Evolutionary conservation across 805 yeast genomes (phyloP), one percentile per base, ranked within the genome.

Genomic region (Saturnispora diversa): DNA sequence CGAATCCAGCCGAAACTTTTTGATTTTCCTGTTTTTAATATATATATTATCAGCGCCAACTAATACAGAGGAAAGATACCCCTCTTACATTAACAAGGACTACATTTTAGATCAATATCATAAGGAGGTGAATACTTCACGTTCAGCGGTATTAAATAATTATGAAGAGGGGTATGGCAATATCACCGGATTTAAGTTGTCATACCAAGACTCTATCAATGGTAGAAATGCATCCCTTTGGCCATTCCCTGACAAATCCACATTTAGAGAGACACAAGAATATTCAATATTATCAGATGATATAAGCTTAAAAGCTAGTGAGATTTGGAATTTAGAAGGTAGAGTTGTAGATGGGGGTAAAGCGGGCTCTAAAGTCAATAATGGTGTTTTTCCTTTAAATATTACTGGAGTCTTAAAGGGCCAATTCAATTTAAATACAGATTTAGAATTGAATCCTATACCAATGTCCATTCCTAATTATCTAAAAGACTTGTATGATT

Each of bases 151-250:
- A 1, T 56, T 80, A 25, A 49, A 72, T 31, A 65, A 70, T 1
- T 79, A 70, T 55, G 40, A 54, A 15, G 44, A 59, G 4, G 85
- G 84, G 5, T 79, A 77, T 54, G 82, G 83, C 1, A 80, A 83
- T 50, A 56, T 84, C 12, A 81, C 92, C 0, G 95, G 95, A 3
- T 74, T 80, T 43, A 69, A 67, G 50, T 58, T 80, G 25, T 74
- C 85, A 23, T 84, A 83, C 50, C 63, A 67, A 8, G 94, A 81
- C 57, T 69, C 66, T 12, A 16, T 69, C 2, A 55, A 63, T 5
- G 71, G 72, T 10, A 59, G 68, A 36, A 65, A 65, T 21, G 63
- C 59, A 1, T 67, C 70, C 44, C 67, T 74, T 0, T 80, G 79
- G 72, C 88, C 88, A 0, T 56, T 79, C 20, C 74, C 45, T 8